Evolutionary conservation across 768 basidiomycete genomes (phyloP).

Genomic region (Dioszegia aurantiaca): DNA sequence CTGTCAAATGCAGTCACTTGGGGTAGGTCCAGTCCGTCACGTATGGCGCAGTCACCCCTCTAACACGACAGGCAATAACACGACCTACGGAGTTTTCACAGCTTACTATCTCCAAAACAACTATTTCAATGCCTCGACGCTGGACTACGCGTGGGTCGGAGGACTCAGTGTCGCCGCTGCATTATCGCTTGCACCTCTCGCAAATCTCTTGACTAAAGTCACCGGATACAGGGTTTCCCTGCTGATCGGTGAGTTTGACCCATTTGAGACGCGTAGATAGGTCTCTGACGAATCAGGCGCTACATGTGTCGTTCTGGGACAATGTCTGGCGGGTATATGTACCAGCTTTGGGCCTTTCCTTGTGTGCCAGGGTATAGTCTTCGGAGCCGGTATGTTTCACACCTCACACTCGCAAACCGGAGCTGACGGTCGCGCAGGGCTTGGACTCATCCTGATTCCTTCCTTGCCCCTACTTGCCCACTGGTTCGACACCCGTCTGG

Average conservation of each 20-base stretch:
- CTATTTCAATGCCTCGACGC: constrained; percentile 29
- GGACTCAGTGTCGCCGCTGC: constrained; percentile 33
- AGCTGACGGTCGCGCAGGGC: constrained; percentile 4
- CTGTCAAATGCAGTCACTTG: constrained; percentile 41
- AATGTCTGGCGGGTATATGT: constrained; percentile 40
- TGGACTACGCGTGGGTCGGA: constrained; percentile 43
- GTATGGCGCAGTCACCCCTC: background rate
- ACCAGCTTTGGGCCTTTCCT: constrained; percentile 31
- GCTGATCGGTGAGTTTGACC: constrained; percentile 40
- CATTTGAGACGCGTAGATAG: background rate
- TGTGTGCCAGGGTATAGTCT: constrained; percentile 39
- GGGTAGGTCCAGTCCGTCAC: constrained; percentile 24
- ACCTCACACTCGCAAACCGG: background rate
- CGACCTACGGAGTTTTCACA: constrained; percentile 46
- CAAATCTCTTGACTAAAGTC: constrained; percentile 23
- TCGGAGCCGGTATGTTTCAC: constrained; percentile 27
- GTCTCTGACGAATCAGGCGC: constrained; percentile 22
- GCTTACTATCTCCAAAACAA: constrained; percentile 34
- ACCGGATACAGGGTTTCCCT: constrained; percentile 27
- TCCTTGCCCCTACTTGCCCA: constrained; percentile 37
- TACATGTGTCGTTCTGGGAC: constrained; percentile 25
- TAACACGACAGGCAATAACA: constrained; percentile 37
- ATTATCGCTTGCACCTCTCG: constrained; percentile 26
- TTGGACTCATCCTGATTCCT: constrained; percentile 30
- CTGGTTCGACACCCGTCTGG: constrained; percentile 37